phyloP scores from a whole-genome alignment of 768 basidiomycete genomes.

The Amyloporia xantha region DNA sequence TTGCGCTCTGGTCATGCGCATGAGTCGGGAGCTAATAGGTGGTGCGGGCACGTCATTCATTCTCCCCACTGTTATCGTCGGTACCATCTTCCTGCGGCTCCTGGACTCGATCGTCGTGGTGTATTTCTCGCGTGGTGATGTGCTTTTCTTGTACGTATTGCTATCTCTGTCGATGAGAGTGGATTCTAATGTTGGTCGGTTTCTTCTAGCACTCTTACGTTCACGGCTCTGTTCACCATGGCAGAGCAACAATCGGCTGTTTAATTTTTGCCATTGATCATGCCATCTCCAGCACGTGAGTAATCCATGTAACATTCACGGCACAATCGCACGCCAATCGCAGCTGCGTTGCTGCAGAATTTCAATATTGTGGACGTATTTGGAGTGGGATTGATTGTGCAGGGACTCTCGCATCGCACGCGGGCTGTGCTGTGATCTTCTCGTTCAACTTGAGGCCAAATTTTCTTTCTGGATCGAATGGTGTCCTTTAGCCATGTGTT shows the following conservation, averaged over 20 bases:
- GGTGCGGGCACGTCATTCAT: conserved; percentile 9
- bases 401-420: too few relatives aligned
- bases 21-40: too few relatives aligned
- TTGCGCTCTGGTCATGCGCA: too few relatives aligned
- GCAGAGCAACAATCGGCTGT: conserved; percentile 49
- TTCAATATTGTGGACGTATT: neutral
- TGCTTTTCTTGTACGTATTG: conserved; percentile 61
- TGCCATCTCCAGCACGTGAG: conserved; percentile 17
- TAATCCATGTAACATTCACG: conserved; percentile 52
- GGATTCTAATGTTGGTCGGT: neutral
- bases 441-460: too few relatives aligned
- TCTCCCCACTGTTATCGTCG: conserved; percentile 47
- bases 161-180: neutral
- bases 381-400: neutral
- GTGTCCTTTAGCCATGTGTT: too few relatives aligned
- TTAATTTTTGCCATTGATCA: conserved; percentile 54
- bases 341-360: conserved; percentile 39
- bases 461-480: too few relatives aligned
- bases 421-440: too few relatives aligned
- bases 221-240: conserved; percentile 48
- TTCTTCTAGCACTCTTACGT: conserved; percentile 34
- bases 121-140: conserved; percentile 70
- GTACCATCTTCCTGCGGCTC: conserved; percentile 57
- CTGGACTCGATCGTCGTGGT: conserved; percentile 48
- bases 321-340: conserved; percentile 51